Percentiles rank a stretch among this genome's conserved stretches.
Conservation (phyloP, 805 yeast species). For the Cyberlindnera maritima region DNA sequence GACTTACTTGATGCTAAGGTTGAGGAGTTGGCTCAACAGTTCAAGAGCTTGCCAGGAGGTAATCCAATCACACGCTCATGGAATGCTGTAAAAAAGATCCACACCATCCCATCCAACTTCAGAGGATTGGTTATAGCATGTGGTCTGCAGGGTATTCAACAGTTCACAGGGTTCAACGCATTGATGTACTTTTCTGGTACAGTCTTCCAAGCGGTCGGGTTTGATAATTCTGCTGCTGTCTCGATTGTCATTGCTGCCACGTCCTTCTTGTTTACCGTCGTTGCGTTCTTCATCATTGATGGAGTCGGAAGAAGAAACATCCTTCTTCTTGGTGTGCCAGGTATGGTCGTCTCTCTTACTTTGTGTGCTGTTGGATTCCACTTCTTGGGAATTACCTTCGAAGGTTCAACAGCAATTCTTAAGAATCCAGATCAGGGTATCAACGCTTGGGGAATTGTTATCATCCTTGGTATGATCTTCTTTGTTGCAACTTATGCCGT, state of each 20-base stretch:
- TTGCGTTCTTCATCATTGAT: slow-evolving; percentile 87
- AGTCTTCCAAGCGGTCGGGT: slow-evolving; percentile 88
- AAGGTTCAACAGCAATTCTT: slow-evolving; percentile 41
- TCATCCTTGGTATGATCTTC: slow-evolving; percentile 79
- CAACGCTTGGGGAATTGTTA: slow-evolving; percentile 83
- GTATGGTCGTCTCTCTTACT: slow-evolving; percentile 74
- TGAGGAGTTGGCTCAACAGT: slow-evolving; percentile 53
- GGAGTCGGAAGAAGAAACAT: slow-evolving; percentile 84
- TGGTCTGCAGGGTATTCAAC: slow-evolving; percentile 94
- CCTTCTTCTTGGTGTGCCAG: slow-evolving; percentile 75
- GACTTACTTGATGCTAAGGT: slow-evolving; percentile 65
- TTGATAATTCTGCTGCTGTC: slow-evolving; percentile 86
- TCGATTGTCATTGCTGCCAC: slow-evolving; percentile 93
- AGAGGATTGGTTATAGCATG: slow-evolving; percentile 89
- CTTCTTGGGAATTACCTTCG: slow-evolving; percentile 62
- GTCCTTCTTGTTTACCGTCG: slow-evolving; percentile 80
- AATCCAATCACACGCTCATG: slow-evolving; percentile 48
- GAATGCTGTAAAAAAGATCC: slow-evolving; percentile 63
- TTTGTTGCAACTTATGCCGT: slow-evolving; percentile 89
- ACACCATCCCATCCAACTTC: slow-evolving; percentile 70
- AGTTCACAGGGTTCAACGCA: slow-evolving; percentile 94
- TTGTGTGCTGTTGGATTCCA: slow-evolving; percentile 94
- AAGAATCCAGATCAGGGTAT: slow-evolving; percentile 34
- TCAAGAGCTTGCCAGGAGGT: slow-evolving; percentile 41
- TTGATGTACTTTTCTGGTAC: slow-evolving; percentile 94